Conservation (phyloP, 73 alveolate genomes). For the Paramecium pentaurelia region DNA sequence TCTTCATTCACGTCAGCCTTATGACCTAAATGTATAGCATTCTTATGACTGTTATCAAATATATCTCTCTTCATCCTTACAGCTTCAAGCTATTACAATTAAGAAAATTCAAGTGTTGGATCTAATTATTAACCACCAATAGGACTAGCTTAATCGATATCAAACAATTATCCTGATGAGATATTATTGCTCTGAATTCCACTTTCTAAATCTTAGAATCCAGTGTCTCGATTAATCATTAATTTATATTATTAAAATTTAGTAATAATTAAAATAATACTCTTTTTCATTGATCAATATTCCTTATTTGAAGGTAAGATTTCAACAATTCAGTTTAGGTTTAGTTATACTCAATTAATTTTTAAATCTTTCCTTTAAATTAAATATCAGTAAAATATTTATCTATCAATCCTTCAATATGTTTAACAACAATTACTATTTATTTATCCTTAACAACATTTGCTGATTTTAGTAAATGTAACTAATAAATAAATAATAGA, state of each 20-base stretch:
- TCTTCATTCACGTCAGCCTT: constrained; percentile 27
- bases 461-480: background rate
- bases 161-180: background rate
- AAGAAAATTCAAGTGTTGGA: constrained; percentile 38
- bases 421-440: background rate
- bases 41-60: background rate
- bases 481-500: background rate
- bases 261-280: background rate
- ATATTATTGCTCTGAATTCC: constrained; percentile 41
- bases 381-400: background rate
- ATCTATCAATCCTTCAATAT: background rate
- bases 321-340: background rate
- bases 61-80: constrained; percentile 10
- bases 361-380: background rate
- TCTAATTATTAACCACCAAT: background rate
- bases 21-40: background rate
- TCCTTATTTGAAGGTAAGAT: background rate
- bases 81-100: background rate
- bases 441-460: background rate
- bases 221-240: constrained; percentile 10
- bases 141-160: constrained; percentile 8
- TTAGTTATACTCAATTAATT: background rate
- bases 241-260: background rate
- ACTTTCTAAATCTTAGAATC: constrained; percentile 39
- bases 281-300: background rate